phyloP scores from a whole-genome alignment of 176 grass and related monocot genomes.

The Triticum aestivum region IWGSC_CS_RefSeq_v2.1 NC_057809.1:26391625-26392124 shows the following conservation, averaged over 20 bases:
- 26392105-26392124: slow-evolving; percentile 78
- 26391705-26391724: slow-evolving; percentile 90
- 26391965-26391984: slow-evolving; percentile 79
- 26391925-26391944: slow-evolving; percentile 7
- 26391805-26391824: slow-evolving; percentile 75
- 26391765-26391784: slow-evolving; percentile 87
- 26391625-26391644: slow-evolving; percentile 85
- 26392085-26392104: slow-evolving; percentile 74
- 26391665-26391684: slow-evolving; percentile 75
- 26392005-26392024: slow-evolving; percentile 77
- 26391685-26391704: slow-evolving; percentile 82
- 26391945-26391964: slow-evolving; percentile 79
- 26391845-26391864: slow-evolving; percentile 88
- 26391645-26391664: slow-evolving; percentile 76
- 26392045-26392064: slow-evolving; percentile 77
- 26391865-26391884: slow-evolving; percentile 57
- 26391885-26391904: background rate
- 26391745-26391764: slow-evolving; percentile 66
- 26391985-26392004: slow-evolving; percentile 72
- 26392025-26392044: slow-evolving; percentile 73
- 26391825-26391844: slow-evolving; percentile 80
- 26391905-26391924: background rate
- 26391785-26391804: slow-evolving; percentile 83
- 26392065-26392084: slow-evolving; percentile 86
- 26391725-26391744: slow-evolving; percentile 61